Conservation (phyloP, 164 flowering plant genomes). For the Amborella trichopoda region DNA sequence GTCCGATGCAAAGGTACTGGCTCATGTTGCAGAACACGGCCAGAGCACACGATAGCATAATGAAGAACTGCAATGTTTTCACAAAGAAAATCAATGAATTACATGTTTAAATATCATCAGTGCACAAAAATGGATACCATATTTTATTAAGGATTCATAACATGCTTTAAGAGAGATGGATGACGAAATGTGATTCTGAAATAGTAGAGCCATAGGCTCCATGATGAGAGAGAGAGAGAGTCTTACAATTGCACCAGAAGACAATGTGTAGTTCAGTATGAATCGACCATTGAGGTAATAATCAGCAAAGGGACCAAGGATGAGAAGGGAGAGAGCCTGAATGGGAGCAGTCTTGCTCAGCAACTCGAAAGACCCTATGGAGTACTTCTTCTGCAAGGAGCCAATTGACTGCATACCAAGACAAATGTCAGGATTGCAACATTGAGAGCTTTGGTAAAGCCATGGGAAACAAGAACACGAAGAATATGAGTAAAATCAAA, state of each 20-base stretch:
- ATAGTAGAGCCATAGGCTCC: not conserved
- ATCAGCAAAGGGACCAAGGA: slow-evolving; percentile 74
- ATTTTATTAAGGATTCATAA: too few species aligned
- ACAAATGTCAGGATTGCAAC: too few species aligned
- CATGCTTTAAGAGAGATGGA: too few species aligned
- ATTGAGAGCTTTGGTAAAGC: too few species aligned
- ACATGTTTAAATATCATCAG: too few species aligned
- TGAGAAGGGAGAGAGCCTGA: slow-evolving; percentile 68
- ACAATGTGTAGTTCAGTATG: slow-evolving; percentile 39
- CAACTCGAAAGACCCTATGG: slow-evolving; percentile 25
- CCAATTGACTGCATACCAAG: slow-evolving; percentile 61
- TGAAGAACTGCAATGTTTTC: slow-evolving; percentile 23
- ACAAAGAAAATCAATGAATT: too few species aligned
- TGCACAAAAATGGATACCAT: too few species aligned
- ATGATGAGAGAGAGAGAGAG: slow-evolving; percentile 1
- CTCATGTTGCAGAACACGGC: slow-evolving; percentile 50
- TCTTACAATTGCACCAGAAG: slow-evolving; percentile 63
- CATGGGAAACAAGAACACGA: too few species aligned
- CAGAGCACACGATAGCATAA: slow-evolving; percentile 35
- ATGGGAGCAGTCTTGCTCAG: slow-evolving; percentile 33
- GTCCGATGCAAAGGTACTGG: slow-evolving; percentile 43
- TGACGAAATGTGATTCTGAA: too few species aligned
- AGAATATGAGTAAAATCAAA: too few species aligned
- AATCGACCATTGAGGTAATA: slow-evolving; percentile 56
- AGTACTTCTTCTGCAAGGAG: slow-evolving; percentile 52